Evolutionary conservation across 1,284 basidiomycete species (phyloP).

Genomic region (Earliella scabrosa): DNA sequence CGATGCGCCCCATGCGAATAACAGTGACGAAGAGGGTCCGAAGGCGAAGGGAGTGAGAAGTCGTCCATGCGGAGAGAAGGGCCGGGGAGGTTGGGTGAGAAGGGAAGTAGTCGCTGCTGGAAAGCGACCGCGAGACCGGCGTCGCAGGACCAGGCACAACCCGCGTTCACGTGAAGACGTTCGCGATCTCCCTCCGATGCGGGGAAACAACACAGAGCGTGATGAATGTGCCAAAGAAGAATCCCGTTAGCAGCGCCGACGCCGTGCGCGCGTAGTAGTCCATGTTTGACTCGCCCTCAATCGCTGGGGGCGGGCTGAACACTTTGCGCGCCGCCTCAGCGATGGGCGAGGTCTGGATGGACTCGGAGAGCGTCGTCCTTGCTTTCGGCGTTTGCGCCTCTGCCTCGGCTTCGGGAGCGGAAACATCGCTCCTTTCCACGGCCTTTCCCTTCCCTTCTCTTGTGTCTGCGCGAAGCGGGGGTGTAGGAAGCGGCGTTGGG

Average conservation of each 20-base stretch:
- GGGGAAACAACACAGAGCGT: conserved; percentile 40
- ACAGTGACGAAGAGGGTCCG: neutral
- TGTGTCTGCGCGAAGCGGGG: neutral
- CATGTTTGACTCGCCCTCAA: conserved; percentile 14
- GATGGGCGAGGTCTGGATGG: neutral
- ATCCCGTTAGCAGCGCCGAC: conserved; percentile 41
- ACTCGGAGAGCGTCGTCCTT: neutral
- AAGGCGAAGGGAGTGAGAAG: neutral
- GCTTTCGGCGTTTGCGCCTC: neutral
- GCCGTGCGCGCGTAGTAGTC: conserved; percentile 37
- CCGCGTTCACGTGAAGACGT: conserved; percentile 34
- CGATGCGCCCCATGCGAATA: neutral
- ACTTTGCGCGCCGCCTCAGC: conserved; percentile 6
- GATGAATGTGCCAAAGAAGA: conserved; percentile 41
- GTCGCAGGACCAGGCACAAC: conserved; percentile 2
- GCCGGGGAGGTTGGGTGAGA: too few relatives aligned
- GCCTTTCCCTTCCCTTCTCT: neutral
- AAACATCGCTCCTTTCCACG: neutral
- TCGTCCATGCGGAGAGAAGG: neutral
- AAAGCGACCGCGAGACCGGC: too few relatives aligned
- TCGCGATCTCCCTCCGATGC: conserved; percentile 37
- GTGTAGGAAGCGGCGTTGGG: conserved; percentile 5
- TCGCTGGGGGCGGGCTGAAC: conserved; percentile 5
- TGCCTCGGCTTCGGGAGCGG: neutral
- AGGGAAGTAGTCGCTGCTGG: too few relatives aligned